Percentiles rank a stretch among this genome's conserved stretches.
Conservation (phyloP, 208 protist species). For the Wallacemonas sp. region DNA sequence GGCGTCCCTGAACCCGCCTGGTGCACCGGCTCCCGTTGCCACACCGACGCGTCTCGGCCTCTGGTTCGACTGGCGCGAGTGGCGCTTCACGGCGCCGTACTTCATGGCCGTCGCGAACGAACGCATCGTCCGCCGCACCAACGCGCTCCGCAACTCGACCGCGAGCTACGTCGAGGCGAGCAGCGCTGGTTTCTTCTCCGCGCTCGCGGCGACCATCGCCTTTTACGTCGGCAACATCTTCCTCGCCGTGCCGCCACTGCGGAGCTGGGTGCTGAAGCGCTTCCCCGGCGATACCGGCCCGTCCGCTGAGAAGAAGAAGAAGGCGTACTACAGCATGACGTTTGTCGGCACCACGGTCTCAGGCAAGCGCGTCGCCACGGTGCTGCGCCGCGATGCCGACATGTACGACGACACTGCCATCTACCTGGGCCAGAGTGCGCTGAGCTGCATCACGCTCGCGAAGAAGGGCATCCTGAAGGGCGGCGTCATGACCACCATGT, state of each 20-base stretch:
- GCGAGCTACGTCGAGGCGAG: slow-evolving; percentile 61
- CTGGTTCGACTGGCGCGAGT: slow-evolving; percentile 55
- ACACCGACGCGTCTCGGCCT: slow-evolving; percentile 38
- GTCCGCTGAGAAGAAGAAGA: slow-evolving; percentile 35
- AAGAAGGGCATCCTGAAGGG: slow-evolving; percentile 37
- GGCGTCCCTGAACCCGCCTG: slow-evolving; percentile 37
- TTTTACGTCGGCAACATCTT: slow-evolving; percentile 25
- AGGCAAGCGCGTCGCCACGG: slow-evolving; percentile 40
- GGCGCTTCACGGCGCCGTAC: slow-evolving; percentile 55
- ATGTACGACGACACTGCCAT: slow-evolving; percentile 74
- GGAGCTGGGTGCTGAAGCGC: slow-evolving; percentile 33
- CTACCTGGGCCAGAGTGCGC: slow-evolving; percentile 63
- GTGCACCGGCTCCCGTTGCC: slow-evolving; percentile 32
- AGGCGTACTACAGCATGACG: slow-evolving; percentile 43
- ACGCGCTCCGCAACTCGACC: slow-evolving; percentile 58
- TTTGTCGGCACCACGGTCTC: slow-evolving; percentile 54
- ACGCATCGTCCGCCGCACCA: slow-evolving; percentile 80
- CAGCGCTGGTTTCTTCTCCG: slow-evolving; percentile 35
- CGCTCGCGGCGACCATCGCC: slow-evolving; percentile 25
- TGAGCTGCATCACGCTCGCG: slow-evolving; percentile 40
- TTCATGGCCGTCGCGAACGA: slow-evolving; percentile 72
- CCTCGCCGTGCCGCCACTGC: slow-evolving; percentile 41
- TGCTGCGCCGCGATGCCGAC: slow-evolving; percentile 40
- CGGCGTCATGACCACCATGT: slow-evolving; percentile 68
- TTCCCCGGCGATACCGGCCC: slow-evolving; percentile 38